Evolutionary conservation across 352 stramenopile genomes (phyloP).

Genomic region (Pythium brachiatum): DNA sequence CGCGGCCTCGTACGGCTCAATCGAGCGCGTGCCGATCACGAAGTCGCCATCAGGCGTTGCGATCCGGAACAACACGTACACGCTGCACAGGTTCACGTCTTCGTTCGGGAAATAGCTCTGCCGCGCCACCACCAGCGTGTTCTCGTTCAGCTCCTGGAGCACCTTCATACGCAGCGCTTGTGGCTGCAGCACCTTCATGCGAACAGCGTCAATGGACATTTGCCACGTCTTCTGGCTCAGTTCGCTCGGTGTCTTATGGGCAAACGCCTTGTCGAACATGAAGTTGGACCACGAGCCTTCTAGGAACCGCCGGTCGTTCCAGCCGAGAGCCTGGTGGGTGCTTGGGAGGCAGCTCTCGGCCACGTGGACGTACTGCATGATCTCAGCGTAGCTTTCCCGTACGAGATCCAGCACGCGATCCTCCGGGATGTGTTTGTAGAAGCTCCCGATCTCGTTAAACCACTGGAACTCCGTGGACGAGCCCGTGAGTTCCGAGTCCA

Average conservation of each 20-base stretch:
- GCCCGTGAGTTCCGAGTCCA: neutral
- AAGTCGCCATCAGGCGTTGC: slow-evolving; percentile 8
- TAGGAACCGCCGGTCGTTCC: slow-evolving; percentile 34
- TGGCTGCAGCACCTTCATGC: slow-evolving; percentile 27
- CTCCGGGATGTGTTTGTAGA: neutral
- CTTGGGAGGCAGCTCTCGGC: slow-evolving; percentile 8
- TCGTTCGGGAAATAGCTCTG: slow-evolving; percentile 19
- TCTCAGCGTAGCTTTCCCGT: slow-evolving; percentile 8
- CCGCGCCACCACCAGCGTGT: slow-evolving; percentile 14
- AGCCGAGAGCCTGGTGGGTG: slow-evolving; percentile 33
- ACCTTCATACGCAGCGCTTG: slow-evolving; percentile 34
- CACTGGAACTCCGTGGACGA: neutral
- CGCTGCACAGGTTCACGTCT: slow-evolving; percentile 13
- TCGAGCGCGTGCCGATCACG: slow-evolving; percentile 12
- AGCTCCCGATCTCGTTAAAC: slow-evolving; percentile 5
- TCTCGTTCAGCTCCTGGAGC: slow-evolving; percentile 24
- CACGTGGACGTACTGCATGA: slow-evolving; percentile 13
- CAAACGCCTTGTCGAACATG: slow-evolving; percentile 39
- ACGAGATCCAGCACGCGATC: neutral
- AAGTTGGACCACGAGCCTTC: slow-evolving; percentile 38
- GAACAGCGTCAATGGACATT: slow-evolving; percentile 26
- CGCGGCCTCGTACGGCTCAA: neutral
- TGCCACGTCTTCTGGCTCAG: slow-evolving; percentile 35
- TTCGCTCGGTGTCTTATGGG: slow-evolving; percentile 16
- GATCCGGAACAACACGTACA: slow-evolving; percentile 19